phyloP scores from a whole-genome alignment of 2,329 filamentous ascomycete genomes.

The Aspergillus sclerotialis region DNA sequence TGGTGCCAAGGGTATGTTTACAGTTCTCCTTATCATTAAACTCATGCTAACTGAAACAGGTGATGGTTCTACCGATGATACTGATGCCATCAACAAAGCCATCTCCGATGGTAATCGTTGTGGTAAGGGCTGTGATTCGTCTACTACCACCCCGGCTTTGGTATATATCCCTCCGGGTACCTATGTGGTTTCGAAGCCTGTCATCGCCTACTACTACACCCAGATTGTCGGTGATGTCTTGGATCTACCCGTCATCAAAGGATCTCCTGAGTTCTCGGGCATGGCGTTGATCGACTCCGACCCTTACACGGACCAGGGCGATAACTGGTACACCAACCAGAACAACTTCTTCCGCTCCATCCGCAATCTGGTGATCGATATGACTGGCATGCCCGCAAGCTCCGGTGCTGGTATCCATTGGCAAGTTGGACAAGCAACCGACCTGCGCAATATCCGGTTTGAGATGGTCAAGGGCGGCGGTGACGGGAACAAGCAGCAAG shows the following conservation, averaged over 20 bases:
- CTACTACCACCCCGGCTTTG: constrained; percentile 73
- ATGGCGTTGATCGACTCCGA: constrained; percentile 87
- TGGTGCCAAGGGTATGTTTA: constrained; percentile 60
- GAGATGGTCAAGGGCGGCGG: constrained; percentile 65
- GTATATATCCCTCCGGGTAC: constrained; percentile 89
- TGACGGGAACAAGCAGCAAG: constrained; percentile 61
- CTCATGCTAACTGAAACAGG: constrained; percentile 34
- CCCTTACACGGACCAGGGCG: constrained; percentile 64
- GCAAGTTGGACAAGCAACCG: constrained; percentile 79
- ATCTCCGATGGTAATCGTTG: constrained; percentile 74
- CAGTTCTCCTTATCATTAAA: neutral
- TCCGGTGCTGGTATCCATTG: constrained; percentile 69
- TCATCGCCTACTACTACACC: constrained; percentile 86
- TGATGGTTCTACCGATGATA: constrained; percentile 71
- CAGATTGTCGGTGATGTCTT: constrained; percentile 79
- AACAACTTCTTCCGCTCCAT: constrained; percentile 78
- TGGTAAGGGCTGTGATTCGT: constrained; percentile 72
- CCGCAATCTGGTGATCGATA: constrained; percentile 74
- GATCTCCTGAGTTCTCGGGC: constrained; percentile 63
- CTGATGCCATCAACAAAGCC: constrained; percentile 77
- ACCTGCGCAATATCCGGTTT: constrained; percentile 73
- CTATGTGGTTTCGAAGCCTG: constrained; percentile 71
- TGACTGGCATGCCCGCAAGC: constrained; percentile 56
- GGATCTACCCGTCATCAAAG: constrained; percentile 68
- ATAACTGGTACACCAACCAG: constrained; percentile 74